Base-by-base conservation (phyloP, 2,329 filamentous ascomycete genomes). In the Fusarium penzigii region DNA sequence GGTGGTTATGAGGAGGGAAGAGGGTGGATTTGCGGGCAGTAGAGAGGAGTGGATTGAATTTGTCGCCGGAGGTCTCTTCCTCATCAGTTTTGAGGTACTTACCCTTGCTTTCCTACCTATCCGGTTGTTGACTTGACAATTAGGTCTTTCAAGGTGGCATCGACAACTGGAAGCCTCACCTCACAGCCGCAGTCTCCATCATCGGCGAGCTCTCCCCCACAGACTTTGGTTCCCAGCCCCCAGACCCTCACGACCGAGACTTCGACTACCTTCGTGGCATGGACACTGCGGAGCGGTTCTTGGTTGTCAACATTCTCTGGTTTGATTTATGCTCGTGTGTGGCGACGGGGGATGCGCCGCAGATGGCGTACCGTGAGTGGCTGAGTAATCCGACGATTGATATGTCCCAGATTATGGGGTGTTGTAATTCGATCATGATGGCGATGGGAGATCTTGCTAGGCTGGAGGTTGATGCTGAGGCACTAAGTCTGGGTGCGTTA, bases 11-110 rank as follows among this genome's bases (percentile, higher is more conserved):
- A 52, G 53, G 4, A 44, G 50, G 16, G 51, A 58, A 13, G 51
- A 52, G 0, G 46, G 45, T 2, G 48, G 49, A 1, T 62, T 54
- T 32, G 46, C 50, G 1, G 46, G 53, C 2, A 53, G 46, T 13
- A 55, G 52, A 0, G 63, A 67, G 25, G 52, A 60, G 32, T 57
- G 56, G 44, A 54, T 67, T 5, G 64, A 67, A 29, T 63, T 67
- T 29, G 49, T 67, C 2, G 64, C 63, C 0, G 61, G 62, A 3
- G 65, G 65, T 0, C 55, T 56, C 11, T 59, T 63, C 6, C 53
- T 67, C 13, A 66, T 67, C 29, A 64, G 63, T 3, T 66, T 67
- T 10, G 59, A 67, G 51, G 62, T 66, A 55, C 7, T 10, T 7
- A 9, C 29, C 17, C 20, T 12, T n/a, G 9, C 2, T 14, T 41